phyloP scores from a whole-genome alignment of 768 basidiomycete species.

The Suillus luteus region DNA sequence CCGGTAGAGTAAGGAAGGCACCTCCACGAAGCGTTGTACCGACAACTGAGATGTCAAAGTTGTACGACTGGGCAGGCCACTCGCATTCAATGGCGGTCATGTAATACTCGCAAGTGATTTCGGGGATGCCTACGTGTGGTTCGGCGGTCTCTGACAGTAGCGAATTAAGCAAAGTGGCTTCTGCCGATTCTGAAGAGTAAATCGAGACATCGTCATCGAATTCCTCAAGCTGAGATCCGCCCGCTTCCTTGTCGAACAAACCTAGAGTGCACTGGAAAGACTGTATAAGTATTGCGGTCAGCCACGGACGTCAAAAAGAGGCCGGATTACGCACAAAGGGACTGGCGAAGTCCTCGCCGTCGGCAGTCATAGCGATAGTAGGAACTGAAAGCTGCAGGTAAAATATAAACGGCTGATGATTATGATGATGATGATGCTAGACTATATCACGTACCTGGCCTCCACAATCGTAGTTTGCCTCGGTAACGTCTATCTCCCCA shows the following conservation, averaged over 20 bases:
- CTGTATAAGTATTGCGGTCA: not conserved
- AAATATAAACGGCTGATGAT: not conserved
- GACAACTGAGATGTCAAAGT: not conserved
- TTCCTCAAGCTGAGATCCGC: not conserved
- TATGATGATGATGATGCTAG: not conserved
- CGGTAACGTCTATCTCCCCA: not conserved
- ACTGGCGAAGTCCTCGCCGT: not conserved
- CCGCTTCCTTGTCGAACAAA: not conserved
- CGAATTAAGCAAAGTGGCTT: not conserved
- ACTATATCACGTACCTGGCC: not conserved
- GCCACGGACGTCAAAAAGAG: not conserved
- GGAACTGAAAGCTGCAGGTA: not conserved
- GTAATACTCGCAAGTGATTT: not conserved
- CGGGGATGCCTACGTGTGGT: not conserved
- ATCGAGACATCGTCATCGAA: not conserved
- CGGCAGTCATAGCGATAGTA: not conserved
- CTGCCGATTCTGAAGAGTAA: conserved; percentile 4
- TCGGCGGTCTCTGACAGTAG: not conserved
- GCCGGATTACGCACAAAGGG: not conserved
- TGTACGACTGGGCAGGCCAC: not conserved
- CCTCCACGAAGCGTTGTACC: conserved; percentile 2
- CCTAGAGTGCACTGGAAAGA: not conserved
- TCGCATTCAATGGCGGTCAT: not conserved
- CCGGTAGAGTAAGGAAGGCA: conserved; percentile 2
- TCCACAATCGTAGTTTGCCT: not conserved